phyloP scores from a whole-genome alignment of 257 asterid genomes.

The Scutellaria galericulata region DNA sequence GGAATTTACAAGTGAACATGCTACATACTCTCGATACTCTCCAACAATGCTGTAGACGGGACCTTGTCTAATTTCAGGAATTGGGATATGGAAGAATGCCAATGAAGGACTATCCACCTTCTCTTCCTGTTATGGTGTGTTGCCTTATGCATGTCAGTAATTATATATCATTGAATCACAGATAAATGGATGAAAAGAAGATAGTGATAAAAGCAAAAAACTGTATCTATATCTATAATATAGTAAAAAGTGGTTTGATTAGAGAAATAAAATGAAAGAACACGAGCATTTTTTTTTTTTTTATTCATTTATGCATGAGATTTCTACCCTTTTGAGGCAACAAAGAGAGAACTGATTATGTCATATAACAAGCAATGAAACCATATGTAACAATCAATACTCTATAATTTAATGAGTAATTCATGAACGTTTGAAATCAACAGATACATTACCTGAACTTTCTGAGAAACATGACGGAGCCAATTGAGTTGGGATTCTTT shows the following conservation, averaged over 20 bases:
- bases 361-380: not conserved
- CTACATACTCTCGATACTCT: conserved; percentile 56
- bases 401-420: not conserved
- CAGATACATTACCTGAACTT: conserved; percentile 54
- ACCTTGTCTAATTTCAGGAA: conserved; percentile 84
- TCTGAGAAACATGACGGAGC: conserved; percentile 63
- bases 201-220: no score
- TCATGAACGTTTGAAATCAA: not conserved
- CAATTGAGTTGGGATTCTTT: conserved; percentile 90
- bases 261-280: no score
- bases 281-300: no score
- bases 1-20: conserved; percentile 71
- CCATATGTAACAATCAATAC: not conserved
- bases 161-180: conserved; percentile 35
- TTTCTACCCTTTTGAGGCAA: not conserved
- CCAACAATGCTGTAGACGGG: conserved; percentile 69
- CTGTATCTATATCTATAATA: no score
- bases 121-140: conserved; percentile 59
- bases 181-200: no score
- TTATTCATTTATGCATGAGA: no score
- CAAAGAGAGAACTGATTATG: no score
- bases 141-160: conserved; percentile 60
- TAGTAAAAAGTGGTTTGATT: no score
- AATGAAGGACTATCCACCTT: conserved; percentile 57
- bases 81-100: conserved; percentile 94